Percentiles rank a stretch among this genome's conserved stretches.
These are phyloP conservation scores for Diaporthe sp. DNA, from an alignment of 2,329 filamentous ascomycete genomes.

Conservation along the genomic window DNA sequence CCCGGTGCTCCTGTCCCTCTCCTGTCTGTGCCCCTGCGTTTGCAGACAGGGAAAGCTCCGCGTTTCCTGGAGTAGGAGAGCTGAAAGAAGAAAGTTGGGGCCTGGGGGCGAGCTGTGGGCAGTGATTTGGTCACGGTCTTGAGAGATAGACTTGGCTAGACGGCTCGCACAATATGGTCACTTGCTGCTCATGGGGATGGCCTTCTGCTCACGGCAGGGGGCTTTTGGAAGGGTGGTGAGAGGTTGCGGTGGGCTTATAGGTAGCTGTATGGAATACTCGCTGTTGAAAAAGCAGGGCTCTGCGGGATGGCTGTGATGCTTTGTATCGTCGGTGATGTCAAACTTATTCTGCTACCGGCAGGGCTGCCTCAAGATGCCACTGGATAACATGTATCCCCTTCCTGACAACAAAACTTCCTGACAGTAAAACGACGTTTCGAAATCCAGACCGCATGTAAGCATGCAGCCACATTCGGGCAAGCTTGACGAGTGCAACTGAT, in stretches of 20 bases:
- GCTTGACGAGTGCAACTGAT: neutral
- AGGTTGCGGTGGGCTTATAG: conserved; percentile 11
- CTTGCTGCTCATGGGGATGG: neutral
- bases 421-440: no score
- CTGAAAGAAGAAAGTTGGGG: neutral
- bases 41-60: conserved; percentile 6
- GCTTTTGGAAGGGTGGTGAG: neutral
- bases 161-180: conserved; percentile 1
- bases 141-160: conserved; percentile 38
- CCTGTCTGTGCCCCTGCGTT: conserved; percentile 24
- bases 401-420: neutral
- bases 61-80: neutral
- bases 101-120: neutral
- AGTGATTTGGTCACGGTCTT: conserved; percentile 12
- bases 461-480: neutral
- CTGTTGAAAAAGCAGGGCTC: neutral
- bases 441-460: neutral
- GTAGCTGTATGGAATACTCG: conserved; percentile 36
- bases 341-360: neutral
- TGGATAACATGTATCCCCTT: neutral
- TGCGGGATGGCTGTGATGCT: neutral
- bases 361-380: neutral
- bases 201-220: conserved; percentile 9
- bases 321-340: neutral
- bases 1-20: conserved; percentile 13